Percentiles rank a stretch among this genome's conserved stretches.
These are phyloP conservation scores for Vigna radiata DNA, from an alignment of 306 rosid genomes.

Conservation along the genomic window DNA sequence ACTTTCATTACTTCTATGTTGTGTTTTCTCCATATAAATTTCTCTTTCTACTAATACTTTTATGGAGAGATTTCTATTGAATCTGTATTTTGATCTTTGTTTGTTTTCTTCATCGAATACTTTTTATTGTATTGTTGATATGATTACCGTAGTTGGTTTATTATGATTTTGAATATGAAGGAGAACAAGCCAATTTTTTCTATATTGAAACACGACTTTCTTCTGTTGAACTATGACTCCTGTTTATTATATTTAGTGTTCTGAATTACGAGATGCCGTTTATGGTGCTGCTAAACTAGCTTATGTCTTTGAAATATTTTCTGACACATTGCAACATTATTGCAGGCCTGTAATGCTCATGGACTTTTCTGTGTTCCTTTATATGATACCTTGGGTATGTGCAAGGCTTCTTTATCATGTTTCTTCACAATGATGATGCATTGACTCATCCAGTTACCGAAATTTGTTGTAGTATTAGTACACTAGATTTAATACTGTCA, in stretches of 20 bases:
- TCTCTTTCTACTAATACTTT: neutral
- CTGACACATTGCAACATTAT: slow-evolving; percentile 38
- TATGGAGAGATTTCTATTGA: slow-evolving; percentile 29
- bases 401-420: slow-evolving; percentile 41
- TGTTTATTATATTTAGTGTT: slow-evolving; percentile 23
- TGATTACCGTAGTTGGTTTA: neutral
- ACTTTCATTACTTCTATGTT: neutral
- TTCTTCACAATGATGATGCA: slow-evolving; percentile 32
- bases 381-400: slow-evolving; percentile 85
- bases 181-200: slow-evolving; percentile 2
- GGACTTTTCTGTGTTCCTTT: slow-evolving; percentile 92
- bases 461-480: neutral
- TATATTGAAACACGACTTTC: slow-evolving; percentile 5
- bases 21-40: neutral
- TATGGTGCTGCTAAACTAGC: slow-evolving; percentile 26
- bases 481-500: neutral
- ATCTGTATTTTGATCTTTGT: slow-evolving; percentile 8
- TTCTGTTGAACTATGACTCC: neutral
- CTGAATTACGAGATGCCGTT: neutral
- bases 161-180: slow-evolving; percentile 3
- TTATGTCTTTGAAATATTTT: slow-evolving; percentile 26
- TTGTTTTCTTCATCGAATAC: neutral
- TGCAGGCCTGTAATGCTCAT: slow-evolving; percentile 98
- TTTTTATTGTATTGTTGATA: neutral
- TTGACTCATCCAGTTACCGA: slow-evolving; percentile 5